Conservation (phyloP, 2,329 filamentous ascomycete genomes). For the Diaporthe citriasiana region DNA sequence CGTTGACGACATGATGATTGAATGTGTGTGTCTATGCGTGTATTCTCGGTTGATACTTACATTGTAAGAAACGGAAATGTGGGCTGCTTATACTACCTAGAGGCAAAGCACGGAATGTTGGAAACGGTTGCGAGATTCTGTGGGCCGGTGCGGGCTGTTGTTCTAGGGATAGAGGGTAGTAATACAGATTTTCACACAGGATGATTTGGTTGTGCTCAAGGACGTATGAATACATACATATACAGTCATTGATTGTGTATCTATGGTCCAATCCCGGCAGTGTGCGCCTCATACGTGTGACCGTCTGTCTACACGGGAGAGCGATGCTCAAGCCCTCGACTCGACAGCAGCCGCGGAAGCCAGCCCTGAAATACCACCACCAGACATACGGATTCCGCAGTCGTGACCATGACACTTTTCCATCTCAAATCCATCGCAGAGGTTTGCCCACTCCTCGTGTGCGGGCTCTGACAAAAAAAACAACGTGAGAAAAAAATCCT, state of each 20-base stretch:
- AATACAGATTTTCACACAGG: not conserved
- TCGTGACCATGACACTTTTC: not conserved
- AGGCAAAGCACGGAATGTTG: not conserved
- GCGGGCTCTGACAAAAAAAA: not conserved
- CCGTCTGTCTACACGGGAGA: not conserved
- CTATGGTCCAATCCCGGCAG: not conserved
- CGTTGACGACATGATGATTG: conserved; percentile 8
- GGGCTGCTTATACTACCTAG: not conserved
- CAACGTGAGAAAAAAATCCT: not conserved
- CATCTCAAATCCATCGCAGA: not conserved
- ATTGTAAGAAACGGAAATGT: not conserved
- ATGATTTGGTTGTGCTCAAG: too few relatives aligned
- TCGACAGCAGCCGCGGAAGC: not conserved
- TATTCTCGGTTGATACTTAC: not conserved
- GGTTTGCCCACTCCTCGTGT: not conserved
- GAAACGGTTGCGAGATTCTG: not conserved
- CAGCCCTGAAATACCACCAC: not conserved
- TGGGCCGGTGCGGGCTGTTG: not conserved
- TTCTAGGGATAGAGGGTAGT: not conserved
- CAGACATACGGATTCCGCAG: not conserved
- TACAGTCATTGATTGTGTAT: not conserved
- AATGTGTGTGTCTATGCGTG: not conserved
- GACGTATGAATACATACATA: too few relatives aligned
- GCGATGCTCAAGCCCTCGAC: conserved; percentile 1
- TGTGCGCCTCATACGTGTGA: not conserved